Evolutionary conservation across 306 rosid genomes (phyloP), one percentile per base, ranked within the genome.

Genomic region (Cotoneaster glaucophyllus): DNA sequence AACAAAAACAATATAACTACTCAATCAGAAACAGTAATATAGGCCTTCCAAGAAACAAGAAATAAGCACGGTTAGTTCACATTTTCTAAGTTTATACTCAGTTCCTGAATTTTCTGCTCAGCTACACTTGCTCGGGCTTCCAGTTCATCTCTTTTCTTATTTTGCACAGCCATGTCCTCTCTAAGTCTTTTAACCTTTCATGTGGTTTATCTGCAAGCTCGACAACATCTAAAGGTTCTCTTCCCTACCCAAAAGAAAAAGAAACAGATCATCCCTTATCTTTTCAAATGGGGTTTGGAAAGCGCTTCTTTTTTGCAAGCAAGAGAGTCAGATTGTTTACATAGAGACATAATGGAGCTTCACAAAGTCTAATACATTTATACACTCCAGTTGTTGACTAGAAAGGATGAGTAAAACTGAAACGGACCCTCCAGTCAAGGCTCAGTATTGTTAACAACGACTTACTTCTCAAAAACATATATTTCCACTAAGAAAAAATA

Each of bases 121-220:
- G 70, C 64, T 24, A 66, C 13, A 11, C 43, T 68, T 48, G 68
- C 87, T 24, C 63, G 77, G 67, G 73, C 70, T 70, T 75, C 82
- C 57, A 74, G 74, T 74, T 48, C 77, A 73, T 77, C 62, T 65
- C 71, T 77, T 64, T 24, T 73, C 75, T 9, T 18, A 53, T 73
- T 67, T 53, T 78, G 78, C 57, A 65, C 67, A 52, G 57, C 31
- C 19, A 84, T 69, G 18, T 80, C 76, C 53, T 63, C 74, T 53
- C 53, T 65, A 63, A 78, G 53, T 79, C 62, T 75, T 18, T 45
- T 73, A 69, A 81, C 76, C 85, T 81, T 62, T 21, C 74, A 65
- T 32, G 52, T 41, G 74, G 50, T 70, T 76, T 32, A 29, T 41
- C 52, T 34, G 34, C 12, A 25, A 4, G n/a, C 32, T 65, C 62